A percentile compares a stretch with the other conserved stretches of the same genome.
Evolutionary conservation across 768 basidiomycete genomes (phyloP).

Genomic region (Kwoniella dejecticola): DNA sequence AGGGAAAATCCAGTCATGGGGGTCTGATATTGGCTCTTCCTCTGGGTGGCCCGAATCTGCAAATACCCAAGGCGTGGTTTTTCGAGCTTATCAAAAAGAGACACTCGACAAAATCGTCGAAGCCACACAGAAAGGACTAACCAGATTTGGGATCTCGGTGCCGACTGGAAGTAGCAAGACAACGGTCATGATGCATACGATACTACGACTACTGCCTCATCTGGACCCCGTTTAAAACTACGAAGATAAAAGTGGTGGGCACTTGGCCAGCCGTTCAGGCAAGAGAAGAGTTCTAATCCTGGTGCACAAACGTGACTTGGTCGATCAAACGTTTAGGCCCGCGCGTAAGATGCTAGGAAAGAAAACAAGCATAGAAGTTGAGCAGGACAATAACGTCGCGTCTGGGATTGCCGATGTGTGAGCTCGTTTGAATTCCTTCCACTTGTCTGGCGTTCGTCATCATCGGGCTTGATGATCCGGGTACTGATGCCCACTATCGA

Average conservation of each 20-base stretch:
- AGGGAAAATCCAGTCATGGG: too few relatives aligned
- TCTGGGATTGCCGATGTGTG: constrained; percentile 83
- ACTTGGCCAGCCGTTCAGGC: background rate
- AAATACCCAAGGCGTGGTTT: constrained; percentile 18
- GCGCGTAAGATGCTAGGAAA: constrained; percentile 66
- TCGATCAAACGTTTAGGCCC: constrained; percentile 76
- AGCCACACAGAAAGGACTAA: constrained; percentile 66
- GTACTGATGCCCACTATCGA: background rate
- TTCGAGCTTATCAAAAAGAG: constrained; percentile 83
- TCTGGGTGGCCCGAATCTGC: too few relatives aligned
- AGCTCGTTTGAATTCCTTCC: constrained; percentile 42
- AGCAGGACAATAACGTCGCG: constrained; percentile 77
- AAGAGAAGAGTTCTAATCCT: constrained; percentile 68
- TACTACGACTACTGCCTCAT: background rate
- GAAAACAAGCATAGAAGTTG: constrained; percentile 80
- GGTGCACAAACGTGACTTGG: constrained; percentile 79
- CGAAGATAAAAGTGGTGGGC: background rate
- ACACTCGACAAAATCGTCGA: constrained; percentile 75
- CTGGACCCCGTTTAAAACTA: background rate
- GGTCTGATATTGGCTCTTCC: too few relatives aligned
- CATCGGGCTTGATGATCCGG: background rate
- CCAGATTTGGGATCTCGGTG: constrained; percentile 57
- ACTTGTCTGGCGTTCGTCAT: background rate
- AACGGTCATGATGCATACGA: constrained; percentile 77
- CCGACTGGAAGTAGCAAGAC: constrained; percentile 67